Evolutionary conservation across 2,329 filamentous ascomycete genomes (phyloP).

Genomic region (Trematosphaeria pertusa): DNA sequence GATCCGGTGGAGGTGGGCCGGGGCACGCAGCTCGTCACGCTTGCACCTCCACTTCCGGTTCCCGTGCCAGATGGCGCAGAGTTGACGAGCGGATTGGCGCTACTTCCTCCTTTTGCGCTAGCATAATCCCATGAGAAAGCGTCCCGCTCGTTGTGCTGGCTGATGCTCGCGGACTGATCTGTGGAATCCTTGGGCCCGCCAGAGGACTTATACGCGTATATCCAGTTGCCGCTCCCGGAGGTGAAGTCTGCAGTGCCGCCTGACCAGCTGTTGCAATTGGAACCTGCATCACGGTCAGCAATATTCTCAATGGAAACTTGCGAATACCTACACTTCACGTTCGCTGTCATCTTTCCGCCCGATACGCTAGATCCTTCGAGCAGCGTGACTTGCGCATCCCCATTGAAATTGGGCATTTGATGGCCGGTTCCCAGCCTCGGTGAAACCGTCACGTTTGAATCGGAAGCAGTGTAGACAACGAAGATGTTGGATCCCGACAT

Average conservation of each 20-base stretch:
- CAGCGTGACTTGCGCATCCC: slow-evolving; percentile 54
- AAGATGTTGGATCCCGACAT: slow-evolving; percentile 67
- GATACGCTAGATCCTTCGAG: slow-evolving; percentile 62
- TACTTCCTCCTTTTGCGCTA: slow-evolving; percentile 58
- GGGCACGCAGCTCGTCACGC: slow-evolving; percentile 38
- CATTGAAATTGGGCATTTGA: slow-evolving; percentile 51
- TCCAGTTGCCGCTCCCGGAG: slow-evolving; percentile 55
- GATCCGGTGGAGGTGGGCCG: slow-evolving; percentile 27
- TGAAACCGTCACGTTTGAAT: slow-evolving; percentile 63
- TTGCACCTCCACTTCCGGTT: slow-evolving; percentile 10
- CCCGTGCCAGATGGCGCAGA: slow-evolving; percentile 28
- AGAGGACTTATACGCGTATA: slow-evolving; percentile 55
- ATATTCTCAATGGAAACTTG: not conserved
- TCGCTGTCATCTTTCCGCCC: slow-evolving; percentile 62
- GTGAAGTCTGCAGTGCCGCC: slow-evolving; percentile 61
- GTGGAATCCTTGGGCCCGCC: slow-evolving; percentile 59
- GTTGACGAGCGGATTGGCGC: slow-evolving; percentile 52
- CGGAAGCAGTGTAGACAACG: slow-evolving; percentile 61
- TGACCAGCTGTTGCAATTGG: slow-evolving; percentile 61
- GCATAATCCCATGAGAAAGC: slow-evolving; percentile 58
- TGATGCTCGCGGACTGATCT: slow-evolving; percentile 52
- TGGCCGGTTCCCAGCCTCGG: slow-evolving; percentile 57
- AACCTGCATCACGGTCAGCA: slow-evolving; percentile 43
- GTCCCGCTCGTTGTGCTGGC: slow-evolving; percentile 52
- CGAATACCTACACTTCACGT: slow-evolving; percentile 57